These are phyloP conservation scores for Peziza echinospora DNA, from an alignment of 495 filamentous ascomycete species.

Conservation along the genomic window DNA sequence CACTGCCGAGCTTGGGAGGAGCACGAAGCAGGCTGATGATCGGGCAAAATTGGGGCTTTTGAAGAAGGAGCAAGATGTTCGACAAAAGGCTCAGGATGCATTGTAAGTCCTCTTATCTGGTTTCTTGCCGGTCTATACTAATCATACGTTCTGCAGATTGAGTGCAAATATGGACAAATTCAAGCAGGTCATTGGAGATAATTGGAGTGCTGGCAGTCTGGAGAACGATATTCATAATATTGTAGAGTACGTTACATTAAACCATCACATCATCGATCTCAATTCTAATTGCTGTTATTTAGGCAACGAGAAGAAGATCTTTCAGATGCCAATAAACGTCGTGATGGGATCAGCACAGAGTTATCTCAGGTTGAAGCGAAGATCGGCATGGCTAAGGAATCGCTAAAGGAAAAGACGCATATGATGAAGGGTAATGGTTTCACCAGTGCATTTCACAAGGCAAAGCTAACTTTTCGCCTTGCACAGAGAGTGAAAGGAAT, in stretches of 20 bases:
- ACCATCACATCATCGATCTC: background rate
- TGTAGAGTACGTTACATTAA: conserved; percentile 24
- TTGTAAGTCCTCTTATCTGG: conserved; percentile 24
- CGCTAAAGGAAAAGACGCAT: conserved; percentile 37
- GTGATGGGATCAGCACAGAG: conserved; percentile 47
- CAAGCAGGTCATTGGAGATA: conserved; percentile 32
- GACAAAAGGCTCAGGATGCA: conserved; percentile 47
- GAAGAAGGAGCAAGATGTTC: conserved; percentile 51
- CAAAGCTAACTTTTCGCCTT: background rate
- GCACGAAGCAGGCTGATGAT: conserved; percentile 53
- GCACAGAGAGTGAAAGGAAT: conserved; percentile 1
- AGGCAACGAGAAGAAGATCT: conserved; percentile 21
- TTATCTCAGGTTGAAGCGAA: conserved; percentile 60
- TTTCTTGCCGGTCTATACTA: background rate
- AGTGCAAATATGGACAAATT: conserved; percentile 52
- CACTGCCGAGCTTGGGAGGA: conserved; percentile 54
- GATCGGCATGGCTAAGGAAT: conserved; percentile 39
- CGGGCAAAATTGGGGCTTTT: conserved; percentile 58
- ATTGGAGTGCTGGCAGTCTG: conserved; percentile 48
- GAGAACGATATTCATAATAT: conserved; percentile 49
- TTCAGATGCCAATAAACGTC: conserved; percentile 39
- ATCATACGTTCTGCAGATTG: conserved; percentile 16
- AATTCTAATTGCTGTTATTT: conserved; percentile 1
- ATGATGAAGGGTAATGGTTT: conserved; percentile 29
- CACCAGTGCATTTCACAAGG: background rate